Evolutionary conservation across 148 eudicot species (phyloP), one percentile per base, ranked within the genome.

Genomic region (Nepenthes mirabilis): DNA sequence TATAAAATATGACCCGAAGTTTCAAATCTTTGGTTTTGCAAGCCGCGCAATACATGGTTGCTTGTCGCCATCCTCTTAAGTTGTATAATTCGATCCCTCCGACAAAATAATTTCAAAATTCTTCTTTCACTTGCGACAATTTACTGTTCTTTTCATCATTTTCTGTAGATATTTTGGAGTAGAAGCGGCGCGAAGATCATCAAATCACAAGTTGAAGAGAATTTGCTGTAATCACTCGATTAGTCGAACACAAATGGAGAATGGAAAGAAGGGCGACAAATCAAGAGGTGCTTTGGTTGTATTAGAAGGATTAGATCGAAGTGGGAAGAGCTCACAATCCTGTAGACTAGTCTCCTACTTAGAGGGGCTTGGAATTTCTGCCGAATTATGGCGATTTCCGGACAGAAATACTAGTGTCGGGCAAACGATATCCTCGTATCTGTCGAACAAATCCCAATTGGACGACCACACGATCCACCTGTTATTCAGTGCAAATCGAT

Each of bases 241-340:
- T 33, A 76, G 77, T 65, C 64, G 52, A 55, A 34, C 83, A 50
- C 79, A 79, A 70, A 83, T 85, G 96, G 86, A 80, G 53, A 72
- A 48, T 13, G 53, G 56, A 36, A 14, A 64, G 6, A 58, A 52
- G 3, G 37, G 37, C 4, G 43, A 54, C 7, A 56, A 55, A 60
- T 72, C 84, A 47, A 83, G 99, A 65, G 99, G 99, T 55, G 99
- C 99, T 34, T 65, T 93, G 72, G 81, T 93, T 61, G 96, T 93
- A 14, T 62, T 89, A 47, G 96, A 93, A 76, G 99, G 99, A 47
- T 74, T 93, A 56, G 99, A 93, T 84, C 88, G 99, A 33, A 79
- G 99, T 69, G 99, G 99, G 57, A 93, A 93, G 73, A 88, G 81
- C 37, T 88, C 91, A 14, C 99, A 93, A 61, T 84, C 85, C 2